A percentile compares a stretch with the other conserved stretches of the same genome.
Conservation (phyloP, 2,329 filamentous ascomycete species). For the Diplodia scrobiculata region DNA sequence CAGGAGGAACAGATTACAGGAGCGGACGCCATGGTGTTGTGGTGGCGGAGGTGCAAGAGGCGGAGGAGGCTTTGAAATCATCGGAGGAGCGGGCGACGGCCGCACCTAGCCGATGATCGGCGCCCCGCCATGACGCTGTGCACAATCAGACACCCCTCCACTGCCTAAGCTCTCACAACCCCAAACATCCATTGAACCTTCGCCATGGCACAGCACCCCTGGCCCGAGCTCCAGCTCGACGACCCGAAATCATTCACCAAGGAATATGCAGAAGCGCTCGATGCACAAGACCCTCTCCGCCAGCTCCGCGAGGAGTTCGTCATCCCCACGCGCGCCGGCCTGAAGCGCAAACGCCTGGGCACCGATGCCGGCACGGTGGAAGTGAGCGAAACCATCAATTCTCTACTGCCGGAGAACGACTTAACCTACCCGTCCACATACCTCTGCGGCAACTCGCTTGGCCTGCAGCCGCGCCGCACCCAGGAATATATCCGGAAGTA, state of each 20-base stretch:
- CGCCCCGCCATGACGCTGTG: slow-evolving; percentile 16
- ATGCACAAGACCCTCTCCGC: slow-evolving; percentile 45
- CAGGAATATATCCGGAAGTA: slow-evolving; percentile 69
- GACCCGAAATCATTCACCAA: slow-evolving; percentile 37
- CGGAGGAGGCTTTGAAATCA: slow-evolving; percentile 21
- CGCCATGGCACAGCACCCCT: not conserved
- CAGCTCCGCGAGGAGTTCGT: slow-evolving; percentile 67
- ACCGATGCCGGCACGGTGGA: slow-evolving; percentile 1
- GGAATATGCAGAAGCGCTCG: slow-evolving; percentile 40
- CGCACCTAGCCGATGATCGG: slow-evolving; percentile 5
- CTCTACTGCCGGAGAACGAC: slow-evolving; percentile 29
- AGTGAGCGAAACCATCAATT: slow-evolving; percentile 13
- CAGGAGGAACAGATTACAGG: slow-evolving; percentile 40
- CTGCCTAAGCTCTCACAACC: not conserved
- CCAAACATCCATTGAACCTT: not conserved
- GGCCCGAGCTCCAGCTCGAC: slow-evolving; percentile 11
- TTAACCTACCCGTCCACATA: slow-evolving; percentile 63
- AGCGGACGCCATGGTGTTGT: slow-evolving; percentile 32
- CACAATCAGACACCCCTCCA: not conserved
- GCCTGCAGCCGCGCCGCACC: slow-evolving; percentile 74
- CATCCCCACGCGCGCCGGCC: slow-evolving; percentile 72
- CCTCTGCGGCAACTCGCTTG: slow-evolving; percentile 87
- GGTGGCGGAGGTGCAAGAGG: not conserved
- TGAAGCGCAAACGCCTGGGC: slow-evolving; percentile 62
- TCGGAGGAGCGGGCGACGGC: slow-evolving; percentile 8